phyloP scores from a whole-genome alignment of 305 asterid genomes.

The Plantago coronopus region DNA sequence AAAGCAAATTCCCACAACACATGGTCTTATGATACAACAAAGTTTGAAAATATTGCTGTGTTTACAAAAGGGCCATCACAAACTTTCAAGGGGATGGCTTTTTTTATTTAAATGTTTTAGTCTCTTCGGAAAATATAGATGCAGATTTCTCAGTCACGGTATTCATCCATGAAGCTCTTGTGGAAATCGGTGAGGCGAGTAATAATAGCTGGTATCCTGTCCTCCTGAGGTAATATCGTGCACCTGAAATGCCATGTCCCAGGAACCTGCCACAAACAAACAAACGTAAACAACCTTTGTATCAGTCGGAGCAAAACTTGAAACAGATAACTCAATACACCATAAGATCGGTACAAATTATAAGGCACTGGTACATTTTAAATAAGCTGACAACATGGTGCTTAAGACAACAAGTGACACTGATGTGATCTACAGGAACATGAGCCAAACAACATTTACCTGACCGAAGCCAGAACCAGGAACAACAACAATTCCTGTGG shows the following conservation, averaged over 20 bases:
- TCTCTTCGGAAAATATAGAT: neutral
- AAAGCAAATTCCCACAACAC: no score
- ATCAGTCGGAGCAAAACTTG: neutral
- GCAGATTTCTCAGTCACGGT: slow-evolving; percentile 41
- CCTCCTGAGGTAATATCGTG: slow-evolving; percentile 89
- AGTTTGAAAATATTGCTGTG: no score
- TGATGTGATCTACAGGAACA: neutral
- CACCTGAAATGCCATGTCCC: slow-evolving; percentile 98
- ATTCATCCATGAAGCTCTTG: slow-evolving; percentile 72
- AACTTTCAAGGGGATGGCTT: neutral
- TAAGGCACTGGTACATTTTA: no score
- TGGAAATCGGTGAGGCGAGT: slow-evolving; percentile 75
- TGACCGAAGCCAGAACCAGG: slow-evolving; percentile 98
- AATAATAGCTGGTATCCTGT: slow-evolving; percentile 68
- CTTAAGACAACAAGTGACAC: neutral
- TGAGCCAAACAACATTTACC: slow-evolving; percentile 34
- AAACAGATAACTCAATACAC: no score
- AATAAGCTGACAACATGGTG: neutral
- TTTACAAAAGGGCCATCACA: neutral
- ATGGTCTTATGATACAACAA: no score
- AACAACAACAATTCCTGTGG: slow-evolving; percentile 90
- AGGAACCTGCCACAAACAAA: slow-evolving; percentile 38
- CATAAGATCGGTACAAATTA: no score
- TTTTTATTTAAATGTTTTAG: neutral
- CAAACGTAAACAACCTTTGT: slow-evolving; percentile 1